Evolutionary conservation across 2,329 filamentous ascomycete genomes (phyloP), one percentile per base, ranked within the genome.

Genomic region (Beauveria pseudobassiana): DNA sequence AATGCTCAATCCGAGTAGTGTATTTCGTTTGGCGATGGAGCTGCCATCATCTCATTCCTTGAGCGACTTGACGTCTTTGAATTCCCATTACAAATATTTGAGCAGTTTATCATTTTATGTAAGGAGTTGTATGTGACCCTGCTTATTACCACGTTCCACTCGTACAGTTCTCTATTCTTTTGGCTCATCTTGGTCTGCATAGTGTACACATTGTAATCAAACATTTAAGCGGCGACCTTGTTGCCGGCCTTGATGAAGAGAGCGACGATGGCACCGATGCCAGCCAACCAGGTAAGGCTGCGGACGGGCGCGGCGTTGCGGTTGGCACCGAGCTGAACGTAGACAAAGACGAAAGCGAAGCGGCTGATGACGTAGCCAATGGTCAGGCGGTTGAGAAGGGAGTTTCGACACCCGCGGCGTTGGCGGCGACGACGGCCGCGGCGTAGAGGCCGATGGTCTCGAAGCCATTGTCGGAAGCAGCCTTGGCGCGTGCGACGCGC

Each of bases 401-500:
- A 14, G 66, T 63, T 14, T 72, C 66, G 3, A 81, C 72, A 24
- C 75, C 73, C 6, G 78, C 72, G n/a, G 70, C 67, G 67, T 80
- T 81, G 64, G 76, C 79, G 18, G 79, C 79, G 43, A 77, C 70
- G 20, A 82, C 72, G 46, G 69, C 74, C 3, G 73, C 74, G 14
- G 77, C 73, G 67, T 74, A 80, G 65, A 78, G 66, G 53, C 75
- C 76, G 12, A 81, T 63, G 3, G 75, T 77, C 69, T 81, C 78
- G 64, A 78, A 73, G 63, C 71, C 75, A 66, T 81, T 81, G 45
- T 71, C 67, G 6, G 72, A 67, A 5, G 79, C 78, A 24, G 80
- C 79, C 67, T 87, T 80, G 30, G 79, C 76, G 55, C 82, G 79
- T 48, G 85, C 69, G 34, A 81, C 75, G 59, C 77, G 77, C 68